A percentile compares a stretch with the other conserved stretches of the same genome.
These are phyloP conservation scores for Colletotrichum tropicicola DNA, from an alignment of 2,329 filamentous ascomycete genomes.

Conservation along the genomic window DNA sequence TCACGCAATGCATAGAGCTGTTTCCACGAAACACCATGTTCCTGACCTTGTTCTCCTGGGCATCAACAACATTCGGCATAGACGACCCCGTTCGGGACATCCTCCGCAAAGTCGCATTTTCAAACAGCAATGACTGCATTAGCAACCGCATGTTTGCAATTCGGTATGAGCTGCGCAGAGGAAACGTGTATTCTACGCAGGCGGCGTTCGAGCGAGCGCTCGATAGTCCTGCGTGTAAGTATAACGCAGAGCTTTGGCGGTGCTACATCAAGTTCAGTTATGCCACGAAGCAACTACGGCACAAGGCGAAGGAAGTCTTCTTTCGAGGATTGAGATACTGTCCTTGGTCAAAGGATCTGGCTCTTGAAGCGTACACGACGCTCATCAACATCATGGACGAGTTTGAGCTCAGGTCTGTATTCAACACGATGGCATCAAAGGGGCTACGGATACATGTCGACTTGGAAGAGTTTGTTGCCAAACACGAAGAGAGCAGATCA, in stretches of 20 bases:
- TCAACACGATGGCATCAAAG: slow-evolving; percentile 56
- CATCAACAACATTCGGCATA: slow-evolving; percentile 76
- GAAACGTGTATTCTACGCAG: slow-evolving; percentile 58
- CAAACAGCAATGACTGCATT: slow-evolving; percentile 48
- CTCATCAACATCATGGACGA: slow-evolving; percentile 54
- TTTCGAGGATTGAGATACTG: slow-evolving; percentile 57
- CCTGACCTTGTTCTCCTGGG: slow-evolving; percentile 76
- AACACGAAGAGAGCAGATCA: slow-evolving; percentile 37
- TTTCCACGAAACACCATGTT: slow-evolving; percentile 85
- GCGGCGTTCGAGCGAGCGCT: slow-evolving; percentile 64
- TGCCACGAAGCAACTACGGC: slow-evolving; percentile 45
- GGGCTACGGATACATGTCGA: slow-evolving; percentile 61
- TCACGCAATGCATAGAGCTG: slow-evolving; percentile 66
- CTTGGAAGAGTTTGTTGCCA: slow-evolving; percentile 56
- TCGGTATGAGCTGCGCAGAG: slow-evolving; percentile 56
- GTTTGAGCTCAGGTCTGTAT: slow-evolving; percentile 58
- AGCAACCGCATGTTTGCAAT: slow-evolving; percentile 59
- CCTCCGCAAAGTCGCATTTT: slow-evolving; percentile 62
- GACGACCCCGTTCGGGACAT: slow-evolving; percentile 80
- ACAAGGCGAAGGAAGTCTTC: slow-evolving; percentile 56
- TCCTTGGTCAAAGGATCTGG: slow-evolving; percentile 58
- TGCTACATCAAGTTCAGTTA: slow-evolving; percentile 59
- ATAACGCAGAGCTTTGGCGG: slow-evolving; percentile 57
- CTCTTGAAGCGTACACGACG: slow-evolving; percentile 61
- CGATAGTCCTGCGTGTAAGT: slow-evolving; percentile 46